Evolutionary conservation across 768 basidiomycete genomes (phyloP).

Genomic region (Auriscalpium vulgare): DNA sequence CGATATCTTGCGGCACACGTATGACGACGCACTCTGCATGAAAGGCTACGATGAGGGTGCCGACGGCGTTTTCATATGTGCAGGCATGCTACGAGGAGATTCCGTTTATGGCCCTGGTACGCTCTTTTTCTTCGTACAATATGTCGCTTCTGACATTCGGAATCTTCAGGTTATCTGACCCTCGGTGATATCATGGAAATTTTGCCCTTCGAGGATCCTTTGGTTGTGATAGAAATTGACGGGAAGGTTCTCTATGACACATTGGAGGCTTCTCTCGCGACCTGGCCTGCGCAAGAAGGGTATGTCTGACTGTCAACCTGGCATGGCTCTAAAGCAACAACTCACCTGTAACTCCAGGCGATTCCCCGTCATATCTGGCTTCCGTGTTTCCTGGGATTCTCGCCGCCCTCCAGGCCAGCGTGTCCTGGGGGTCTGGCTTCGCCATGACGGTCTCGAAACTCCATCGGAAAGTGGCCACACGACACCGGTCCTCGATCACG

Average conservation of each 20-base stretch:
- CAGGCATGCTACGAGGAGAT: slow-evolving; percentile 82
- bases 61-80: slow-evolving; percentile 76
- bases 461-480: slow-evolving; percentile 13
- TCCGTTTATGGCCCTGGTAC: slow-evolving; percentile 76
- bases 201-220: slow-evolving; percentile 80
- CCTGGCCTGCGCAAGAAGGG: slow-evolving; percentile 92
- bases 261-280: slow-evolving; percentile 61
- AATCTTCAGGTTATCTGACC: slow-evolving; percentile 59
- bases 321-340: too few species aligned
- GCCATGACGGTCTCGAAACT: slow-evolving; percentile 17
- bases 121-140: not conserved
- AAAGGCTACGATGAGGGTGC: slow-evolving; percentile 50
- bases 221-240: slow-evolving; percentile 74
- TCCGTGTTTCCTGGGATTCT: slow-evolving; percentile 85
- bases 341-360: slow-evolving; percentile 39
- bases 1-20: slow-evolving; percentile 76
- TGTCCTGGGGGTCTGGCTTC: slow-evolving; percentile 63
- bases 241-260: slow-evolving; percentile 76
- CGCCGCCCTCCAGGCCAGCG: slow-evolving; percentile 60
- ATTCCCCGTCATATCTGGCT: slow-evolving; percentile 82
- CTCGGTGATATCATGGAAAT: slow-evolving; percentile 87
- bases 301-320: slow-evolving; percentile 20
- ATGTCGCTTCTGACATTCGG: not conserved
- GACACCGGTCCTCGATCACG: slow-evolving; percentile 13
- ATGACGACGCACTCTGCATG: slow-evolving; percentile 59